Evolutionary conservation across 1,284 basidiomycete genomes (phyloP).

Genomic region (Leccinum fuscescens): DNA sequence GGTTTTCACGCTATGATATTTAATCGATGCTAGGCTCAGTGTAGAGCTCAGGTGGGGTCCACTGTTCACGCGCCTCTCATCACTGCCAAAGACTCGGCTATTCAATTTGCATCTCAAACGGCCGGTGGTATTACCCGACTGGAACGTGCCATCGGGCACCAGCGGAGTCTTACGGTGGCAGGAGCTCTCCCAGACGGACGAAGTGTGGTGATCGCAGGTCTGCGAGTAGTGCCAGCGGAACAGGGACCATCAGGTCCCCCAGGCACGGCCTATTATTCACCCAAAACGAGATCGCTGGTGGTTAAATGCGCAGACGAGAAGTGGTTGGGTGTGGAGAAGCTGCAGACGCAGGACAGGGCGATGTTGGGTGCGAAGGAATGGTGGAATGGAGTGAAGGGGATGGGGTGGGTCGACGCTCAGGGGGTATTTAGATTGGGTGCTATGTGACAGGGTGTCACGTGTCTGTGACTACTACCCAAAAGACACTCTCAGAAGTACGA

Average conservation of each 20-base stretch:
- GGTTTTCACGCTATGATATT: conserved; percentile 17
- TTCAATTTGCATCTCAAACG: conserved; percentile 59
- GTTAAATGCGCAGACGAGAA: conserved; percentile 25
- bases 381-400: conserved; percentile 36
- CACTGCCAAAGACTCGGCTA: conserved; percentile 40
- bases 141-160: conserved; percentile 59
- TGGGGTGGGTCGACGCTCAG: conserved; percentile 21
- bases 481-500: not conserved
- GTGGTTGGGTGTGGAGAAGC: conserved; percentile 24
- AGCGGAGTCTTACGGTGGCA: conserved; percentile 40
- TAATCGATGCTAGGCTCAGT: conserved; percentile 39
- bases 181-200: conserved; percentile 43
- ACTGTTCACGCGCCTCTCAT: conserved; percentile 37
- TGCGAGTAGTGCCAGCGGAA: conserved; percentile 15
- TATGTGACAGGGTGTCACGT: conserved; percentile 13
- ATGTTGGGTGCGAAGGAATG: conserved; percentile 34
- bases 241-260: not conserved
- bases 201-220: conserved; percentile 29
- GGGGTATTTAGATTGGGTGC: conserved; percentile 17
- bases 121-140: conserved; percentile 56
- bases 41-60: conserved; percentile 44
- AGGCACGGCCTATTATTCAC: conserved; percentile 22
- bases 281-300: conserved; percentile 16
- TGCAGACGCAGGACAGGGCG: conserved; percentile 33
- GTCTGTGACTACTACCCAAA: conserved; percentile 14